Conservation (phyloP, 179 eudicot genomes). For the Actinidia polygama region DNA sequence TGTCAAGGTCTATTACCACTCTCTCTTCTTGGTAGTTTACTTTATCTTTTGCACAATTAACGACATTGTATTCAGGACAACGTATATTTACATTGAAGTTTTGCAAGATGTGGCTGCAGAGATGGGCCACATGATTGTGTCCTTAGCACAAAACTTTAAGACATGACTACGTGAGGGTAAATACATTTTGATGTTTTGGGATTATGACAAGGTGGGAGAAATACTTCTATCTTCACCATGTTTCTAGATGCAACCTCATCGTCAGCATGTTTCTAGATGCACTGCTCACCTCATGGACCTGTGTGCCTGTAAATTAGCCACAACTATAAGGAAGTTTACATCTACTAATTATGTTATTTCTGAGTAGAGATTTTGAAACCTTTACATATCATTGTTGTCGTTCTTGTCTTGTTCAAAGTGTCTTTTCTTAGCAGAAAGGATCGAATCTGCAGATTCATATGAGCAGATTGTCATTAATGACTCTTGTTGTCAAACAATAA, state of each 20-base stretch:
- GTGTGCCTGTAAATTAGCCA: neutral
- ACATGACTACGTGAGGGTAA: neutral
- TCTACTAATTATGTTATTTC: neutral
- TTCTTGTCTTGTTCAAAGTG: neutral
- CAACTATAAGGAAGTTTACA: neutral
- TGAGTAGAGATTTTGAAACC: neutral
- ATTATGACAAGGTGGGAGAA: slow-evolving; percentile 72
- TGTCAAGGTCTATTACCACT: slow-evolving; percentile 56
- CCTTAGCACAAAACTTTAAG: neutral
- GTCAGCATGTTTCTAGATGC: slow-evolving; percentile 9
- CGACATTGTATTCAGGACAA: neutral
- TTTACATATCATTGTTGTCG: neutral
- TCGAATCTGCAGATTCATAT: neutral
- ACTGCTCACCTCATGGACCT: neutral
- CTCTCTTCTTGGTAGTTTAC: neutral
- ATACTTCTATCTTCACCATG: neutral
- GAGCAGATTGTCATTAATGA: neutral
- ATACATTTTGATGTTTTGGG: no score
- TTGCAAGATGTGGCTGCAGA: neutral
- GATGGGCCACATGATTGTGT: neutral
- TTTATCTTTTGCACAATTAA: neutral
- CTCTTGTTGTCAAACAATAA: neutral
- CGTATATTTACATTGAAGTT: neutral
- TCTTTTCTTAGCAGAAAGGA: neutral
- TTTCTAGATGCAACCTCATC: neutral